Evolutionary conservation across 805 yeast genomes (phyloP), one percentile per base, ranked within the genome.

Genomic region (Clavispora vitiphila): DNA sequence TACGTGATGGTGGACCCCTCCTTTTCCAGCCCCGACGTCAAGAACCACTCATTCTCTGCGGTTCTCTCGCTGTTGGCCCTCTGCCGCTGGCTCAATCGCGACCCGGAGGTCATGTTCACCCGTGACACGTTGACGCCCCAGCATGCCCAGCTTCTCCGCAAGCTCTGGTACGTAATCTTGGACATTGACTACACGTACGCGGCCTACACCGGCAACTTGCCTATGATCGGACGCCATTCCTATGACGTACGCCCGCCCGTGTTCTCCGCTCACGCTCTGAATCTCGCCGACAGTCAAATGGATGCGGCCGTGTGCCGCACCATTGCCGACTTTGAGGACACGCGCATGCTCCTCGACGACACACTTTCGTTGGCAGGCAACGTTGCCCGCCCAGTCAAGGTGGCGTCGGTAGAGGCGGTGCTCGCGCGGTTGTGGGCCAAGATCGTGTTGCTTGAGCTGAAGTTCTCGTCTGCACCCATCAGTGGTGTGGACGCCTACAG

Each of bases 1-100:
- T 16, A 26, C 38, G 15, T 11, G 20, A 20, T 34, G 27, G n/a
- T 22, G 22, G 15, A 19, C 30, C 42, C 42, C 11, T 23, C 14
- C n/a, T 21, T 12, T 16, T 2, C 22, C 22, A 12, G 8, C 14
- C 42, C 42, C 19, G 37, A 39, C 18, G 20, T 11, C 23, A 18
- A 21, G 4, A 26, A 39, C 35, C 34, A 20, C 15, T n/a, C 38
- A 5, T 25, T 31, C 24, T 2, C 38, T 7, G 34, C 27, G 10
- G 19, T 39, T 2, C 18, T 34, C 14, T 3, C 15, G 10, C 42
- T 34, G 42, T 14, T 39, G 31, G 38, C 38, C 16, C 16, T 19
- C 22, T 8, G n/a, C 23, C 32, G 38, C 26, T 39, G 27, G 34
- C 34, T 39, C 23, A 25, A 39, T 38, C 16, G 42, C n/a, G 42